Conservation (phyloP, 495 filamentous ascomycete genomes). For the Evansstolkia leycettana region DNA sequence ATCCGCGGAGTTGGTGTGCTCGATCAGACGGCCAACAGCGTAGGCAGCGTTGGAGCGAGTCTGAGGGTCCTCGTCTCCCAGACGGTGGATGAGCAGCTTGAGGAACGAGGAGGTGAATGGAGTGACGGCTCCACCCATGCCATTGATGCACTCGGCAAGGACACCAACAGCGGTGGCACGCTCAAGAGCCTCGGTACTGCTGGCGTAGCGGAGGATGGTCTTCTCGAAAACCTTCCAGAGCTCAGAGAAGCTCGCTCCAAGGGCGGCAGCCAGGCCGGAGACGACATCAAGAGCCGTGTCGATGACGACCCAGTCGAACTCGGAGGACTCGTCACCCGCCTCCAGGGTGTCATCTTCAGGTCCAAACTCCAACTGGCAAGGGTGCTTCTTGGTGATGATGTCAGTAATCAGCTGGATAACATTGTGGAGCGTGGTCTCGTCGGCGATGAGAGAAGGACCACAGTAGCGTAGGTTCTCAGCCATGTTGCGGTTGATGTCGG, state of each 20-base stretch:
- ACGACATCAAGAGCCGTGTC: constrained; percentile 89
- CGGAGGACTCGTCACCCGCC: constrained; percentile 68
- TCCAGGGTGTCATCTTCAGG: constrained; percentile 61
- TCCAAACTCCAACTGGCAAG: constrained; percentile 81
- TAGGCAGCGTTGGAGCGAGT: constrained; percentile 93
- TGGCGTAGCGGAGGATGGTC: constrained; percentile 75
- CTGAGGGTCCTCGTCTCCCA: constrained; percentile 81
- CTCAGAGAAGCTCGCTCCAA: constrained; percentile 70
- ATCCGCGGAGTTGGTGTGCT: constrained; percentile 61
- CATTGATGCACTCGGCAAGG: constrained; percentile 80
- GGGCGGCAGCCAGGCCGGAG: constrained; percentile 66
- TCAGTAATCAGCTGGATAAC: constrained; percentile 53
- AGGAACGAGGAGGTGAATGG: constrained; percentile 64
- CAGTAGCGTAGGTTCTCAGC: constrained; percentile 87
- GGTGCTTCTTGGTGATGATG: constrained; percentile 79
- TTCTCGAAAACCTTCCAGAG: constrained; percentile 92
- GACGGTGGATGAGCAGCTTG: constrained; percentile 72
- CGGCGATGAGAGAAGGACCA: constrained; percentile 74
- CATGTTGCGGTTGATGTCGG: constrained; percentile 90
- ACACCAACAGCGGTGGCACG: constrained; percentile 81
- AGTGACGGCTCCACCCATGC: constrained; percentile 69
- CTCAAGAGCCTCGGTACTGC: constrained; percentile 71
- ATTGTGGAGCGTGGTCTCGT: constrained; percentile 48
- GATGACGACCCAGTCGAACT: constrained; percentile 95
- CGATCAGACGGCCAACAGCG: constrained; percentile 70